phyloP scores from a whole-genome alignment of 139 green algal genomes.

The Trebouxia sp. region DNA sequence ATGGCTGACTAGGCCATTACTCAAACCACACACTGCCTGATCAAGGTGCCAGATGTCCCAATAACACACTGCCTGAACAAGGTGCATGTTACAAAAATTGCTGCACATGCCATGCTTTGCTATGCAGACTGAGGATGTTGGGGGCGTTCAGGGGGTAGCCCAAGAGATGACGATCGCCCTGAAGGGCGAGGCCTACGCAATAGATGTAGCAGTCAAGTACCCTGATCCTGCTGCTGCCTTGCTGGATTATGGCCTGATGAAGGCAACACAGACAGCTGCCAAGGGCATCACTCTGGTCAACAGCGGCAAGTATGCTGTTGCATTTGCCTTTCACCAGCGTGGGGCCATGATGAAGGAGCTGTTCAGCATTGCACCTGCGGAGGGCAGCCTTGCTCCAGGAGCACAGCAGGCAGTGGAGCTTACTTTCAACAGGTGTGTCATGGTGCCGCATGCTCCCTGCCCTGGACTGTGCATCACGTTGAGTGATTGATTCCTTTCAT shows the following conservation, averaged over 20 bases:
- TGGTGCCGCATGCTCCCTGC: no score
- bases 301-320: constrained; percentile 74
- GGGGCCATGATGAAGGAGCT: constrained; percentile 43
- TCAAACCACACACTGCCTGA: background rate
- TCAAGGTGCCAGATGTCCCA: background rate
- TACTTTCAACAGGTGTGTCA: constrained; percentile 61
- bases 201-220: constrained; percentile 70
- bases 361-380: constrained; percentile 57
- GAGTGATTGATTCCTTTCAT: no score
- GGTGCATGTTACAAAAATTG: background rate
- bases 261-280: constrained; percentile 50
- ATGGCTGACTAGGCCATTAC: background rate
- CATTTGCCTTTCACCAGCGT: constrained; percentile 56
- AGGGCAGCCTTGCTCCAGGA: constrained; percentile 58
- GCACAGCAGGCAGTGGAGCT: constrained; percentile 54
- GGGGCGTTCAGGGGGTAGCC: constrained; percentile 51
- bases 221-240: constrained; percentile 47
- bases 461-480: no score
- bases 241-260: constrained; percentile 69
- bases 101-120: background rate
- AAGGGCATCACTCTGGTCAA: constrained; percentile 65
- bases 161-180: constrained; percentile 60
- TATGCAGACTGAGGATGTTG: constrained; percentile 40
- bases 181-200: constrained; percentile 76
- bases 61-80: background rate